phyloP scores from a whole-genome alignment of 768 basidiomycete species.

The Rhizopogon salebrosus region DNA sequence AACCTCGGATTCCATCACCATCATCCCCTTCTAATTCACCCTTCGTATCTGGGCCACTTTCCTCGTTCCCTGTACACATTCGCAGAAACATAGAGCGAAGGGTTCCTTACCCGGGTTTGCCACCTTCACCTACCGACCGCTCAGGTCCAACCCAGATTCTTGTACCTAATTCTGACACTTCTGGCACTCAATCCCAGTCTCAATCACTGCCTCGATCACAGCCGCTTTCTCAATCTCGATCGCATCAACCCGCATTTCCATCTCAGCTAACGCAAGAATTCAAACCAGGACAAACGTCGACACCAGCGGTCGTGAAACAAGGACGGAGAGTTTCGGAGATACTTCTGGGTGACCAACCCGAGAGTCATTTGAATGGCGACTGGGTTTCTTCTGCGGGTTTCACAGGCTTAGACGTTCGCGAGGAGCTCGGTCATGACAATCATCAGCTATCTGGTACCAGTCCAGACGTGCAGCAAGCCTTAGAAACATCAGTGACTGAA shows the following conservation, averaged over 20 bases:
- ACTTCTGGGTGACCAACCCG: not conserved
- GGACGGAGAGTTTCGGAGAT: slow-evolving; percentile 2
- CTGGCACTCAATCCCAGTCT: slow-evolving; percentile 26
- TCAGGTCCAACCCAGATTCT: slow-evolving; percentile 39
- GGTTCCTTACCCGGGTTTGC: slow-evolving; percentile 38
- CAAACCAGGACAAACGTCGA: slow-evolving; percentile 15
- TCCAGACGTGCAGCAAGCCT: not conserved
- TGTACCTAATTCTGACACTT: slow-evolving; percentile 54
- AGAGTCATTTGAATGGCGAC: not conserved
- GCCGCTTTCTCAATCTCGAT: slow-evolving; percentile 2
- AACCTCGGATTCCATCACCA: not conserved
- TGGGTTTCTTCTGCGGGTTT: not conserved
- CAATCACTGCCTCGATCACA: slow-evolving; percentile 20
- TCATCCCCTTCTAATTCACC: not conserved
- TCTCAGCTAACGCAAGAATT: slow-evolving; percentile 19
- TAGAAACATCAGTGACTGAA: not conserved
- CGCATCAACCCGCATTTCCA: slow-evolving; percentile 8
- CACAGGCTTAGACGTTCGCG: not conserved
- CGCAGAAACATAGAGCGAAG: slow-evolving; percentile 34
- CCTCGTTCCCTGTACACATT: slow-evolving; percentile 9
- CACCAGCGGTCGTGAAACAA: slow-evolving; percentile 6
- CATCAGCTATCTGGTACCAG: not conserved
- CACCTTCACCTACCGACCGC: slow-evolving; percentile 27
- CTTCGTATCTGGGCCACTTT: slow-evolving; percentile 4
- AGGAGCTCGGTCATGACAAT: not conserved